Evolutionary conservation across 176 grass and related monocot genomes (phyloP).

Genomic region (Triticum timopheevii): DNA sequence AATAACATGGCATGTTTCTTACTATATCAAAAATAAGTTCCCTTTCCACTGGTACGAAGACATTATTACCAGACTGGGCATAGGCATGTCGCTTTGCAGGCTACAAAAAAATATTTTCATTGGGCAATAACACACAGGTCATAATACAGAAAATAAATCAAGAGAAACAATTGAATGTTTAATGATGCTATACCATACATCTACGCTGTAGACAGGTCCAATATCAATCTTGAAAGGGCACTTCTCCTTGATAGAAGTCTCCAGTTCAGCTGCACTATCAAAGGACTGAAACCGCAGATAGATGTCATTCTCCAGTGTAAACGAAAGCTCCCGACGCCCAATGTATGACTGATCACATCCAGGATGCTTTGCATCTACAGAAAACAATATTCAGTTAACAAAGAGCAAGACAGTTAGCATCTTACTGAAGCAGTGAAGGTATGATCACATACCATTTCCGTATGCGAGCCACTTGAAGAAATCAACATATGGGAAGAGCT

Average conservation of each 20-base stretch:
- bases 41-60: conserved; percentile 80
- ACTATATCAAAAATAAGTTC: conserved; percentile 97
- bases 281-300: conserved; percentile 91
- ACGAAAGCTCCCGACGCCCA: conserved; percentile 82
- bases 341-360: conserved; percentile 83
- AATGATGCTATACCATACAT: conserved; percentile 51
- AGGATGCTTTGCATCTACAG: conserved; percentile 86
- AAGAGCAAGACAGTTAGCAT: background rate
- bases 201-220: conserved; percentile 85
- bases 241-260: conserved; percentile 81
- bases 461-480: conserved; percentile 60
- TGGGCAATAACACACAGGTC: background rate
- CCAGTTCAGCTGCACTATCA: conserved; percentile 62
- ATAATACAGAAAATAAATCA: conserved; percentile 5
- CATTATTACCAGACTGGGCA: conserved; percentile 75
- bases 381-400: background rate
- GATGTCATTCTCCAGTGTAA: conserved; percentile 90
- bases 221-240: conserved; percentile 94
- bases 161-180: background rate
- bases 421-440: background rate
- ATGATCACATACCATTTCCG: conserved; percentile 66
- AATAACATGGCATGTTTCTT: conserved; percentile 23
- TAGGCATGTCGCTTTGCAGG: conserved; percentile 90
- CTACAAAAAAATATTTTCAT: conserved; percentile 35
- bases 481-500: conserved; percentile 59